Evolutionary conservation across 1,284 basidiomycete genomes (phyloP).

Genomic region (Exobasidium rhododendri): DNA sequence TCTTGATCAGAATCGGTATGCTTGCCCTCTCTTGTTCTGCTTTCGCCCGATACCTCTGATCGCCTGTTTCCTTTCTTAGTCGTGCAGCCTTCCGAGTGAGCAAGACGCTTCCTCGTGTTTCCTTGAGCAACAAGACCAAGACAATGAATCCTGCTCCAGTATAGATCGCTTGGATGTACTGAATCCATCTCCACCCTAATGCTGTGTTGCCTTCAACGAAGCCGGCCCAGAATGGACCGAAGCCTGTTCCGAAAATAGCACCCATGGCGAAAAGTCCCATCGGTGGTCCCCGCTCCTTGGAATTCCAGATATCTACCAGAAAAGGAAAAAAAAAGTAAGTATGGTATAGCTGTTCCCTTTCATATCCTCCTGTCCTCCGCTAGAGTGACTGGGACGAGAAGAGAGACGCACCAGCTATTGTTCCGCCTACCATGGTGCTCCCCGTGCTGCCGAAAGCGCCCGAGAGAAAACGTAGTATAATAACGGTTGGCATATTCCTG

Average conservation of each 20-base stretch:
- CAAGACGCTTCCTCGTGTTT: slow-evolving; percentile 56
- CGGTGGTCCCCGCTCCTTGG: slow-evolving; percentile 61
- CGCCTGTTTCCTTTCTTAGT: slow-evolving; percentile 59
- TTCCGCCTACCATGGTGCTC: slow-evolving; percentile 72
- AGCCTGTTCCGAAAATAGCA: slow-evolving; percentile 62
- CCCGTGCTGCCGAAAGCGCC: slow-evolving; percentile 67
- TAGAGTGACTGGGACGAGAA: not conserved
- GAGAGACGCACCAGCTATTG: slow-evolving; percentile 58
- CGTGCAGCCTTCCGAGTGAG: slow-evolving; percentile 56
- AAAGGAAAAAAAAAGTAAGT: too few species aligned
- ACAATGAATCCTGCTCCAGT: slow-evolving; percentile 29
- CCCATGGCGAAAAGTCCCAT: slow-evolving; percentile 58
- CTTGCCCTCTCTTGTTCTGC: slow-evolving; percentile 64
- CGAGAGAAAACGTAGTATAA: slow-evolving; percentile 66
- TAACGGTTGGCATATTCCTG: slow-evolving; percentile 68
- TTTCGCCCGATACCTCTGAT: slow-evolving; percentile 63
- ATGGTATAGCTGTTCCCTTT: not conserved
- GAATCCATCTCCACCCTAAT: slow-evolving; percentile 74
- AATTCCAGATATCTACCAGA: slow-evolving; percentile 27
- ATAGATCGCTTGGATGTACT: slow-evolving; percentile 63
- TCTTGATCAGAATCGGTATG: slow-evolving; percentile 63
- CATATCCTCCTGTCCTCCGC: too few species aligned
- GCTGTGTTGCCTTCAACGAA: slow-evolving; percentile 67
- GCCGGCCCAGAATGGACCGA: slow-evolving; percentile 67
- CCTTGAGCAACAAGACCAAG: slow-evolving; percentile 48